phyloP scores from a whole-genome alignment of 1,284 basidiomycete species.

The Ceratobasidium sp. region DNA sequence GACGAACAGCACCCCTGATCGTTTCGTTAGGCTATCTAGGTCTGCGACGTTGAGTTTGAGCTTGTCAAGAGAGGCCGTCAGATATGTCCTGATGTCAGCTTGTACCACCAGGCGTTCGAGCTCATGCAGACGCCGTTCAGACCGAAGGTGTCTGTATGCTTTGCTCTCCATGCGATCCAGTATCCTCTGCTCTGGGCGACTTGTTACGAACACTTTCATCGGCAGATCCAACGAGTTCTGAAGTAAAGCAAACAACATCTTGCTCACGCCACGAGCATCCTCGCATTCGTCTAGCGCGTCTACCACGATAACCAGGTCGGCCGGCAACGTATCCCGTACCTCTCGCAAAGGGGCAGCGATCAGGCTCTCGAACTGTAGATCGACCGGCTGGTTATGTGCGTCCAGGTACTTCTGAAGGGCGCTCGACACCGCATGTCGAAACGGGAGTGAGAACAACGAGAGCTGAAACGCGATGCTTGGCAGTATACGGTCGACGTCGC shows the following conservation, averaged over 20 bases:
- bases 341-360: conserved; percentile 16
- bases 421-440: neutral
- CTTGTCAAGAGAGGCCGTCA: neutral
- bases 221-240: neutral
- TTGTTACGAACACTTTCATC: conserved; percentile 39
- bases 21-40: neutral
- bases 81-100: too few relatives aligned
- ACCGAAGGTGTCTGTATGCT: neutral
- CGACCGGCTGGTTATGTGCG: neutral
- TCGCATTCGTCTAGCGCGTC: conserved; percentile 44
- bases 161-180: neutral
- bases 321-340: neutral
- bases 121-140: conserved; percentile 25
- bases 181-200: conserved; percentile 40
- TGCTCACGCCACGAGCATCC: neutral
- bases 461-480: conserved; percentile 20
- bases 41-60: neutral
- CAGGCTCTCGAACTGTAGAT: conserved; percentile 29
- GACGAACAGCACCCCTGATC: neutral
- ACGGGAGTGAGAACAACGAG: conserved; percentile 15
- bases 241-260: neutral
- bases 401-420: conserved; percentile 1
- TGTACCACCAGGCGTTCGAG: conserved; percentile 35
- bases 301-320: conserved; percentile 22
- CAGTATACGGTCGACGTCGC: too few relatives aligned